These are phyloP conservation scores for Aspergillus viridinutans DNA, from an alignment of 2,329 filamentous ascomycete species.

Conservation along the genomic window DNA sequence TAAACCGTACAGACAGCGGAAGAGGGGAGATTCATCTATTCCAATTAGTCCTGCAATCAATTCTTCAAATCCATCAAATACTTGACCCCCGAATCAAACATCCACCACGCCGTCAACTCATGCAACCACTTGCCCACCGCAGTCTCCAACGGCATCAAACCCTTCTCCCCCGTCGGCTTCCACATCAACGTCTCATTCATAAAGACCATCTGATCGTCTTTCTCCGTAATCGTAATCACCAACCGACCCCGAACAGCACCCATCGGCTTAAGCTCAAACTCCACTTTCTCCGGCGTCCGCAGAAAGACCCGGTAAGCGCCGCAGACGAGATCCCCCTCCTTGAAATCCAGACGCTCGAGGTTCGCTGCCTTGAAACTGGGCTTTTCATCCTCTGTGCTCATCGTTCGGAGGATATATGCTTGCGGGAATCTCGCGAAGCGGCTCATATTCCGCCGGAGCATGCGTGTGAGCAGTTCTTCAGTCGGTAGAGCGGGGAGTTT, in stretches of 20 bases:
- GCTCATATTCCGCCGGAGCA: slow-evolving; percentile 33
- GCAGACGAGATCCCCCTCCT: slow-evolving; percentile 29
- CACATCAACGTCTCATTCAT: slow-evolving; percentile 32
- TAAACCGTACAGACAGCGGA: neutral
- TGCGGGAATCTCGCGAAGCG: slow-evolving; percentile 30
- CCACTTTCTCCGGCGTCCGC: slow-evolving; percentile 25
- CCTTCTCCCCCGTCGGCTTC: slow-evolving; percentile 13
- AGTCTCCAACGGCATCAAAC: slow-evolving; percentile 28
- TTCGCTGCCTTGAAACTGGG: slow-evolving; percentile 23
- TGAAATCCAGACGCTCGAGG: slow-evolving; percentile 26
- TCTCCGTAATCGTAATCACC: slow-evolving; percentile 20
- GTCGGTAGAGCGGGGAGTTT: slow-evolving; percentile 14
- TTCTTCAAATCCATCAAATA: slow-evolving; percentile 25
- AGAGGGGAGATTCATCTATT: neutral
- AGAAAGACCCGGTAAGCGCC: slow-evolving; percentile 27
- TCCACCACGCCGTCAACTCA: slow-evolving; percentile 34
- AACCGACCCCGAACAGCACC: slow-evolving; percentile 19
- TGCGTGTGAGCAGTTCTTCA: slow-evolving; percentile 21
- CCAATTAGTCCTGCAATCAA: neutral
- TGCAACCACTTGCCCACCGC: slow-evolving; percentile 26
- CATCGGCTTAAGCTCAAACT: slow-evolving; percentile 26
- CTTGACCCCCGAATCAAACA: slow-evolving; percentile 30
- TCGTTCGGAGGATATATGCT: slow-evolving; percentile 23
- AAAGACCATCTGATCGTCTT: slow-evolving; percentile 17
- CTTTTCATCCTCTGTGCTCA: slow-evolving; percentile 12